These are phyloP conservation scores for Cyberlindnera maritima DNA, from an alignment of 805 yeast genomes.

Conservation along the genomic window DNA sequence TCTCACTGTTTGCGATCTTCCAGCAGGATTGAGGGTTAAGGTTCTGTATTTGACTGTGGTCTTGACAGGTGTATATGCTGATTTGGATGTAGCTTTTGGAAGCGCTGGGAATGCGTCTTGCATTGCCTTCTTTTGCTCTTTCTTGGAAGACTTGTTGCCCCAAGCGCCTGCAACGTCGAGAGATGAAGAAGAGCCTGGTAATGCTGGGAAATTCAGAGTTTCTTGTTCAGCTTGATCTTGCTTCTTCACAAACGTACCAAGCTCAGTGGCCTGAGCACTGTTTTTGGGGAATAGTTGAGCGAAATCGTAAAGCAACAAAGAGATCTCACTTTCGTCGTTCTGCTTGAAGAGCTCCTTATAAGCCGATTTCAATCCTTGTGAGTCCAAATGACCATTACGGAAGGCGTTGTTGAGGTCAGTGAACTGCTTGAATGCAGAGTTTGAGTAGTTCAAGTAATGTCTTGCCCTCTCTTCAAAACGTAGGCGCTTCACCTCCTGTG, in stretches of 20 bases:
- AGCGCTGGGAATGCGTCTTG: slow-evolving; percentile 33
- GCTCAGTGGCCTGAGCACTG: slow-evolving; percentile 42
- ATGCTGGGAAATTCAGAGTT: slow-evolving; percentile 48
- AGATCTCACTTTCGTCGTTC: slow-evolving; percentile 45
- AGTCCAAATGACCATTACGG: slow-evolving; percentile 43
- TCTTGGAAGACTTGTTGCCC: slow-evolving; percentile 19
- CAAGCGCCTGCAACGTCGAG: slow-evolving; percentile 11
- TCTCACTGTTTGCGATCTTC: slow-evolving; percentile 13
- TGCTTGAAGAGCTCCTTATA: slow-evolving; percentile 49
- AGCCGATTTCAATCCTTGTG: slow-evolving; percentile 42
- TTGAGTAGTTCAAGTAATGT: slow-evolving; percentile 63
- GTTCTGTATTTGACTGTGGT: slow-evolving; percentile 23
- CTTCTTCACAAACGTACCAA: slow-evolving; percentile 29
- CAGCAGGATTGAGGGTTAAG: slow-evolving; percentile 3
- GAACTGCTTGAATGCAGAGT: slow-evolving; percentile 46
- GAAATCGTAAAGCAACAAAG: slow-evolving; percentile 57
- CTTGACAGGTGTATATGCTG: slow-evolving; percentile 21
- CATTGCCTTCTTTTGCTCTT: slow-evolving; percentile 14
- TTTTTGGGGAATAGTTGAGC: slow-evolving; percentile 50
- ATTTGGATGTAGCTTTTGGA: slow-evolving; percentile 12
- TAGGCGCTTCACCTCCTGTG: slow-evolving; percentile 44
- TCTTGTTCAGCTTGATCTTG: slow-evolving; percentile 26
- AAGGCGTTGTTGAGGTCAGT: slow-evolving; percentile 45
- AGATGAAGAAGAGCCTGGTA: slow-evolving; percentile 33
- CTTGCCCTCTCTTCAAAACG: slow-evolving; percentile 84